phyloP scores from a whole-genome alignment of 202 grass and related monocot genomes.

The Miscanthus sacchariflorus region DNA sequence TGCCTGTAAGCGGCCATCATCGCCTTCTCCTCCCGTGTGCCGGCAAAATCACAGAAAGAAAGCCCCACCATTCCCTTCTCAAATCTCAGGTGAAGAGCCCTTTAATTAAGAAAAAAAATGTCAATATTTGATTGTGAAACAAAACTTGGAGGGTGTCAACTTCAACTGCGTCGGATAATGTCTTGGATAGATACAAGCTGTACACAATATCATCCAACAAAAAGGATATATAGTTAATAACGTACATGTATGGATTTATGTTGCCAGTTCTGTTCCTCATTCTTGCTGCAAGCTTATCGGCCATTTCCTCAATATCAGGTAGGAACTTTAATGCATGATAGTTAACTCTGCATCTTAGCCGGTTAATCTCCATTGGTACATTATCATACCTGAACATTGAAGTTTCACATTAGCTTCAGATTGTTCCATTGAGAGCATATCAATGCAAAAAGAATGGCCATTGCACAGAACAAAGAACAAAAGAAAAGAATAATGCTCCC shows the following conservation, averaged over 20 bases:
- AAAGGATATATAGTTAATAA: constrained; percentile 12
- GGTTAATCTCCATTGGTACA: constrained; percentile 84
- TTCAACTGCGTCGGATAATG: background rate
- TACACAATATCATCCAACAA: background rate
- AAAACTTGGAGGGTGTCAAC: background rate
- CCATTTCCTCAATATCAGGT: constrained; percentile 85
- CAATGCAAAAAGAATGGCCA: background rate
- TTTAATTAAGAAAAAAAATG: constrained; percentile 28
- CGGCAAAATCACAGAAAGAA: constrained; percentile 89
- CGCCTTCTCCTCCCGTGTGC: constrained; percentile 70
- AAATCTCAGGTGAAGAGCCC: constrained; percentile 88
- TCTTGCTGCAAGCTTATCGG: constrained; percentile 78
- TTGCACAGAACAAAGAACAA: background rate
- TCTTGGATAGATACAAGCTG: background rate
- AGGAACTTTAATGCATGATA: constrained; percentile 84
- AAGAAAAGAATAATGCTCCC: background rate
- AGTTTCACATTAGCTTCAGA: constrained; percentile 9
- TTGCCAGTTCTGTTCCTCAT: constrained; percentile 86
- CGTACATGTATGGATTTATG: constrained; percentile 80
- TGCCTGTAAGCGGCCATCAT: constrained; percentile 83
- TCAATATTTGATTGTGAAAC: constrained; percentile 24
- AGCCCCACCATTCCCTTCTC: constrained; percentile 88
- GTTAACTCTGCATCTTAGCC: constrained; percentile 79
- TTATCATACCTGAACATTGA: constrained; percentile 73
- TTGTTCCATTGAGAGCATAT: constrained; percentile 3